Percentiles rank a stretch among this genome's conserved stretches.
Conservation (phyloP, 2,329 filamentous ascomycete genomes). For the Dothideomycetidae sp. region DNA sequence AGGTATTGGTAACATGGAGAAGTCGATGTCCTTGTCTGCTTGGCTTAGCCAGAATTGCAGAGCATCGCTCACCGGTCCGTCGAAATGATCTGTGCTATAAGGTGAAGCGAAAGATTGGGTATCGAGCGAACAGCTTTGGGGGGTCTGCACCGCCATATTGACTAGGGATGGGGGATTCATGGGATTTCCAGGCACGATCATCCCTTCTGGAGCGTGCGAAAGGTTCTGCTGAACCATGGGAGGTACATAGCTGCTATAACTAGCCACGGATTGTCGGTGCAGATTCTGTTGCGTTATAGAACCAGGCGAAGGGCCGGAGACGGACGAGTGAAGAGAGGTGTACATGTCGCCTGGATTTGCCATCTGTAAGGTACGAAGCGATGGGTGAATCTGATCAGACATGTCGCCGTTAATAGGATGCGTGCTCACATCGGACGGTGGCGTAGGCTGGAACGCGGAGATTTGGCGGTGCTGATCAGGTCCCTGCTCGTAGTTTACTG, state of each 20-base stretch:
- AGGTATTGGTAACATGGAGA: slow-evolving; percentile 11
- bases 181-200: neutral
- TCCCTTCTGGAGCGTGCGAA: neutral
- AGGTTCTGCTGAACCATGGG: slow-evolving; percentile 5
- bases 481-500: too few species aligned
- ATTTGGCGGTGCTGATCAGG: neutral
- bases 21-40: slow-evolving; percentile 12
- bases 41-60: slow-evolving; percentile 13
- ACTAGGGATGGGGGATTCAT: slow-evolving; percentile 3
- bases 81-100: slow-evolving; percentile 2
- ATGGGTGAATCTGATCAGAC: slow-evolving; percentile 7
- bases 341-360: slow-evolving; percentile 2
- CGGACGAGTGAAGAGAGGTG: neutral
- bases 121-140: neutral
- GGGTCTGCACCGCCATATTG: slow-evolving; percentile 3
- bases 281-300: neutral
- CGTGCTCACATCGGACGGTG: too few species aligned
- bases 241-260: slow-evolving; percentile 3
- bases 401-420: neutral
- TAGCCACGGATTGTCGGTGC: slow-evolving; percentile 6
- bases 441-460: neutral
- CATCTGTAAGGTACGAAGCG: slow-evolving; percentile 1
- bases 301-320: neutral
- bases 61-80: slow-evolving; percentile 10
- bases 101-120: slow-evolving; percentile 8